Evolutionary conservation across 768 basidiomycete genomes (phyloP), one percentile per base, ranked within the genome.

Genomic region (Phaeolepiota aurea): DNA sequence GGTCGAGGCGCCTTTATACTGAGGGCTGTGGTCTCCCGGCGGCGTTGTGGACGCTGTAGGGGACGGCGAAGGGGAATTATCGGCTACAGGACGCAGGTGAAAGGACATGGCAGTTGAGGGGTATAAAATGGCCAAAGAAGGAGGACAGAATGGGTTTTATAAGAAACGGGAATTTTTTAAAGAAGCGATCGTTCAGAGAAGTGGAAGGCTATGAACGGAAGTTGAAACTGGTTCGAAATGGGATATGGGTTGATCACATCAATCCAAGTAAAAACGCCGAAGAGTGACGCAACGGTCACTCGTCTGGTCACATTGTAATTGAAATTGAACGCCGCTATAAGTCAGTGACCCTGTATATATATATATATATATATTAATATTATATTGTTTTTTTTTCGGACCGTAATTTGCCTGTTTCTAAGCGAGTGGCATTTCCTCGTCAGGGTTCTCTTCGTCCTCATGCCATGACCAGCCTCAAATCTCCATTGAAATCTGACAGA

Each of bases 21-120:
- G 55, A 1, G 64, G 68, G 44, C 63, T 71, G 45, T 60, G 69
- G 25, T 66, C 69, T 20, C 58, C 63, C 15, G 67, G 63, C 11
- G 77, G 70, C 20, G 68, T 64, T 9, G 70, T 63, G 40, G 69
- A 65, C 1, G 66, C 54, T 31, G 72, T 72, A 20, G 79, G 71
- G 5, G 80, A 74, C 11, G 77, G 68, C 22, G 76, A 74, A 37
- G 71, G 69, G 3, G 69, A 63, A 33, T 47, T 52, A 40, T 69
- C 63, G 3, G 66, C 52, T 44, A 80, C 72, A 23, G 78, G 79
- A 41, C 78, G 76, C 32, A 79, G 74, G 51, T 72, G 72, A 61
- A 69, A 78, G 36, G 65, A 48, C 49, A 61, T 55, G 38, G 51
- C 48, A 45, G 52, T 52, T 37, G 33, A 5, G 25, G 25, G 22